A percentile compares a stretch with the other conserved stretches of the same genome.
Conservation (phyloP, 2,329 filamentous ascomycete species). For the Ophiostoma sp. region DNA sequence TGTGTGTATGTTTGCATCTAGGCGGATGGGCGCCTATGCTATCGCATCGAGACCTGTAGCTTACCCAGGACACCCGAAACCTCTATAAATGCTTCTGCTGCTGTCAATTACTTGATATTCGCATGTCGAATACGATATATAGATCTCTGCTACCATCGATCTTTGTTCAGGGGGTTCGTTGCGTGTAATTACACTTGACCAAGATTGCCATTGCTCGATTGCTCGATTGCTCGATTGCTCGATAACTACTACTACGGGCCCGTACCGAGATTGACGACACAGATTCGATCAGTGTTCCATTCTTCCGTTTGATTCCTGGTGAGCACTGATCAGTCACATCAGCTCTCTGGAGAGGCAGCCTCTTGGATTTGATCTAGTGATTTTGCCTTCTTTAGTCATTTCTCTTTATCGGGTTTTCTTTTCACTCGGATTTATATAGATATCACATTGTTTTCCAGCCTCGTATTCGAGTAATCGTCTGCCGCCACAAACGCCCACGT, state of each 20-base stretch:
- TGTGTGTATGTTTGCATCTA: background rate
- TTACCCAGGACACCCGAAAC: background rate
- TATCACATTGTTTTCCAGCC: background rate
- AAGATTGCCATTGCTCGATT: background rate
- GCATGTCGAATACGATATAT: background rate
- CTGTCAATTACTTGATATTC: too few species aligned
- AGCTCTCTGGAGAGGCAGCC: background rate
- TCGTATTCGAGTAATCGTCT: background rate
- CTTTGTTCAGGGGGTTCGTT: background rate
- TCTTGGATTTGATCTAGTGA: too few species aligned
- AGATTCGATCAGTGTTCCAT: constrained; percentile 1
- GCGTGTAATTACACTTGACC: background rate
- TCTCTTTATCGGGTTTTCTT: too few species aligned
- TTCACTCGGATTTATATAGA: too few species aligned
- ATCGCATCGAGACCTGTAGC: background rate
- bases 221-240: background rate
- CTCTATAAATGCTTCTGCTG: too few species aligned
- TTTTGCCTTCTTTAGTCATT: too few species aligned
- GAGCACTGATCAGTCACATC: constrained; percentile 3
- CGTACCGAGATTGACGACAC: constrained; percentile 4
- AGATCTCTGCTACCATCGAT: background rate
- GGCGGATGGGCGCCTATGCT: background rate
- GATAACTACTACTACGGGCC: background rate
- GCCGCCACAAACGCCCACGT: background rate
- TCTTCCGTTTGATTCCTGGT: background rate